Percentiles rank a stretch among this genome's conserved stretches.
phyloP scores from a whole-genome alignment of 768 basidiomycete species.

The Botryobasidium botryosum region DNA sequence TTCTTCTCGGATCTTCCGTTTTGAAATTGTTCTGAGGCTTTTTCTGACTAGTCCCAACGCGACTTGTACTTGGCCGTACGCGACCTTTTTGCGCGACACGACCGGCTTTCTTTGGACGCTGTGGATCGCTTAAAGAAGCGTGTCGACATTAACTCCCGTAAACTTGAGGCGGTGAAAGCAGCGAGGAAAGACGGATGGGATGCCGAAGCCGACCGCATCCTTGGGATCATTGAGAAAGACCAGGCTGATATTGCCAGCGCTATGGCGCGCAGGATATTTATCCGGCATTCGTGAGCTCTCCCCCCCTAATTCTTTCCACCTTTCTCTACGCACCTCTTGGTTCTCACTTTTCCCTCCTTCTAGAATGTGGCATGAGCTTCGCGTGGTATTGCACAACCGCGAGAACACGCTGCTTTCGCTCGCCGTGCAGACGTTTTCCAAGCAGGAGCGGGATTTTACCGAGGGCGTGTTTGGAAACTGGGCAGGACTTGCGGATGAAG shows the following conservation, averaged over 20 bases:
- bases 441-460: slow-evolving; percentile 53
- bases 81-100: slow-evolving; percentile 73
- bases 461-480: slow-evolving; percentile 53
- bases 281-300: slow-evolving; percentile 56
- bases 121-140: slow-evolving; percentile 80
- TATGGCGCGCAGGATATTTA: slow-evolving; percentile 66
- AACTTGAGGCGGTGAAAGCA: slow-evolving; percentile 55
- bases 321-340: not conserved
- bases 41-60: slow-evolving; percentile 41
- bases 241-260: slow-evolving; percentile 61
- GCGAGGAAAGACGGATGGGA: slow-evolving; percentile 72
- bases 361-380: slow-evolving; percentile 93
- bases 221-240: slow-evolving; percentile 64
- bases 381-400: slow-evolving; percentile 77
- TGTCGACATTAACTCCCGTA: slow-evolving; percentile 55
- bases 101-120: slow-evolving; percentile 75
- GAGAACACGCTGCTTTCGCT: slow-evolving; percentile 71
- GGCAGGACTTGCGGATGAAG: slow-evolving; percentile 48
- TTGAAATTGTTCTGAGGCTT: not conserved
- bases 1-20: not conserved
- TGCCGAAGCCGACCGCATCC: slow-evolving; percentile 63
- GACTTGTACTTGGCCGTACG: slow-evolving; percentile 77
- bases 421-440: slow-evolving; percentile 52
- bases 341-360: not conserved
- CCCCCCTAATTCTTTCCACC: not conserved